Evolutionary conservation across 495 filamentous ascomycete genomes (phyloP).

Genomic region (Penicillium coprophilum): DNA sequence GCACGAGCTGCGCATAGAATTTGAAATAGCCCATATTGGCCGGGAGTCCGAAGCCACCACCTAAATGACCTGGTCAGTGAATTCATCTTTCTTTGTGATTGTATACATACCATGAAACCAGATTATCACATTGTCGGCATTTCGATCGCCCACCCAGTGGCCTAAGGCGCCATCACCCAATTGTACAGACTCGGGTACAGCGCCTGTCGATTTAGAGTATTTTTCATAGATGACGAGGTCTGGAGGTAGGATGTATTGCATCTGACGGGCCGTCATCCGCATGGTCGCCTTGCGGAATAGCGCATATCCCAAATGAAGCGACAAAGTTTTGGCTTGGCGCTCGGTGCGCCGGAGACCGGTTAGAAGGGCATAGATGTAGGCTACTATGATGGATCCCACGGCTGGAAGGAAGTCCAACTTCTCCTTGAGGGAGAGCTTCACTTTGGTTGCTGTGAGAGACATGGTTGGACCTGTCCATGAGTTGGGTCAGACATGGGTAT

Average conservation of each 20-base stretch:
- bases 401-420: constrained; percentile 41
- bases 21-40: constrained; percentile 50
- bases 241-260: constrained; percentile 40
- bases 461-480: constrained; percentile 5
- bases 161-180: constrained; percentile 54
- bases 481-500: background rate
- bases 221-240: constrained; percentile 51
- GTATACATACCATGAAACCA: constrained; percentile 57
- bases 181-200: constrained; percentile 47
- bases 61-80: constrained; percentile 22
- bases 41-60: constrained; percentile 60
- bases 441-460: constrained; percentile 18
- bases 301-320: constrained; percentile 43
- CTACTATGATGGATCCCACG: constrained; percentile 27
- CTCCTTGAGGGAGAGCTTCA: constrained; percentile 30
- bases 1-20: constrained; percentile 50
- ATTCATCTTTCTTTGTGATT: background rate
- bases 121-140: constrained; percentile 55
- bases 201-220: constrained; percentile 42
- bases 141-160: constrained; percentile 58
- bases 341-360: constrained; percentile 37
- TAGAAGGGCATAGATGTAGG: constrained; percentile 33
- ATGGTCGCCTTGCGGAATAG: constrained; percentile 36
- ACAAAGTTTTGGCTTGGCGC: constrained; percentile 34
- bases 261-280: constrained; percentile 31